phyloP scores from a whole-genome alignment of 2,329 filamentous ascomycete species.

The Cadophora malorum region DNA sequence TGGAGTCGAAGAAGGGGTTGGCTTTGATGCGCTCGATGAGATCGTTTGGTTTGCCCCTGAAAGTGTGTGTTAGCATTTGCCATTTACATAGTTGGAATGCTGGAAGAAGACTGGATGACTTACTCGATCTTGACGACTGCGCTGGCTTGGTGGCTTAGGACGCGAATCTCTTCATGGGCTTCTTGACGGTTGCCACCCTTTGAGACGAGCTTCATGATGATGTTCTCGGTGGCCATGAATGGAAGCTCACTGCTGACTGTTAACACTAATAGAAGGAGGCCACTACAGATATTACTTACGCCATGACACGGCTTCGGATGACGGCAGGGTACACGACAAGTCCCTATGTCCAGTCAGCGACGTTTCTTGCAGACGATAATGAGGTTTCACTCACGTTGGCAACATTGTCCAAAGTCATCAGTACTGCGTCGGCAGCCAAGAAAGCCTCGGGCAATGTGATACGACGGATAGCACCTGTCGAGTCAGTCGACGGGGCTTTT shows the following conservation, averaged over 20 bases:
- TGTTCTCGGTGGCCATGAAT: slow-evolving; percentile 79
- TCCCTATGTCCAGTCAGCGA: slow-evolving; percentile 9
- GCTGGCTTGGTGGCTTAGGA: slow-evolving; percentile 79
- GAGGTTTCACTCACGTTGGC: slow-evolving; percentile 53
- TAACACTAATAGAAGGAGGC: not conserved
- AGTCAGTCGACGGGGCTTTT: not conserved
- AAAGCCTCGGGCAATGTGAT: slow-evolving; percentile 72
- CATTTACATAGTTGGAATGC: not conserved
- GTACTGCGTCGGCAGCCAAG: slow-evolving; percentile 71
- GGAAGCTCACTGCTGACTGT: slow-evolving; percentile 68
- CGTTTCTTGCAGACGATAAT: not conserved
- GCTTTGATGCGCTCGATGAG: slow-evolving; percentile 78
- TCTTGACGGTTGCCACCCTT: slow-evolving; percentile 78
- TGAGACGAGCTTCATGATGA: slow-evolving; percentile 80
- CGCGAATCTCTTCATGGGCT: slow-evolving; percentile 81
- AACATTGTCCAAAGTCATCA: slow-evolving; percentile 72
- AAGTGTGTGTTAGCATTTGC: not conserved
- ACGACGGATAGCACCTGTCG: slow-evolving; percentile 60
- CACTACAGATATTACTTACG: slow-evolving; percentile 40
- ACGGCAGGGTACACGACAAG: slow-evolving; percentile 75
- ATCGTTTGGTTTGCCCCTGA: slow-evolving; percentile 72
- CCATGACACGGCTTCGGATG: slow-evolving; percentile 70
- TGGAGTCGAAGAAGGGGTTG: slow-evolving; percentile 76
- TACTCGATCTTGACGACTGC: slow-evolving; percentile 74
- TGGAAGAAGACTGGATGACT: not conserved